phyloP scores from a whole-genome alignment of 352 stramenopile species.

The Aphanomyces astaci region DNA sequence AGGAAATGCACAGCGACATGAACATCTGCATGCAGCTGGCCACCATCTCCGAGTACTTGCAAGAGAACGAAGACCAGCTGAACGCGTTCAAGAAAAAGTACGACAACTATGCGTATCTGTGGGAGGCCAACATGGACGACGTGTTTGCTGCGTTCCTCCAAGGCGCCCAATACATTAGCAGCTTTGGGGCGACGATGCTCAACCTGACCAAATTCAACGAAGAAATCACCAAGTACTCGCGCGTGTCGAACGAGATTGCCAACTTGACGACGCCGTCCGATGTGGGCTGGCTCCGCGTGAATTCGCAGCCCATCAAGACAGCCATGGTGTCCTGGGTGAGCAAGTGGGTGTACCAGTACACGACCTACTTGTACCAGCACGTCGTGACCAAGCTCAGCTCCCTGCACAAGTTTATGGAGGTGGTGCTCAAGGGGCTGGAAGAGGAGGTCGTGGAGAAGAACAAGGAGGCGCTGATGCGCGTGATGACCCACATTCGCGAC shows the following conservation, averaged over 20 bases:
- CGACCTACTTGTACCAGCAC: constrained; percentile 88
- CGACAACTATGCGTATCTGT: constrained; percentile 94
- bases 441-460: constrained; percentile 87
- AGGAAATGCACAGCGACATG: constrained; percentile 96
- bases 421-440: constrained; percentile 84
- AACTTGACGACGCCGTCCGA: constrained; percentile 85
- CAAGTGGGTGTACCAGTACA: constrained; percentile 96
- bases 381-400: constrained; percentile 83
- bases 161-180: constrained; percentile 46
- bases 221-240: constrained; percentile 94
- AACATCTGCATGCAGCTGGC: constrained; percentile 91
- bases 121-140: constrained; percentile 89
- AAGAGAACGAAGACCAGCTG: constrained; percentile 90
- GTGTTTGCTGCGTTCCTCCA: constrained; percentile 91
- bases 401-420: constrained; percentile 91
- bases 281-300: constrained; percentile 96
- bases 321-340: constrained; percentile 93
- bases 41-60: constrained; percentile 88
- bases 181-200: constrained; percentile 82
- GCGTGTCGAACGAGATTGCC: constrained; percentile 87
- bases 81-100: constrained; percentile 91
- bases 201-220: constrained; percentile 93
- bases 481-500: constrained; percentile 94
- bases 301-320: constrained; percentile 95
- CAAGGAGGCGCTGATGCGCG: constrained; percentile 93